Base-by-base conservation (phyloP, 106 monocot genomes). In the Acorus gramineus region DNA sequence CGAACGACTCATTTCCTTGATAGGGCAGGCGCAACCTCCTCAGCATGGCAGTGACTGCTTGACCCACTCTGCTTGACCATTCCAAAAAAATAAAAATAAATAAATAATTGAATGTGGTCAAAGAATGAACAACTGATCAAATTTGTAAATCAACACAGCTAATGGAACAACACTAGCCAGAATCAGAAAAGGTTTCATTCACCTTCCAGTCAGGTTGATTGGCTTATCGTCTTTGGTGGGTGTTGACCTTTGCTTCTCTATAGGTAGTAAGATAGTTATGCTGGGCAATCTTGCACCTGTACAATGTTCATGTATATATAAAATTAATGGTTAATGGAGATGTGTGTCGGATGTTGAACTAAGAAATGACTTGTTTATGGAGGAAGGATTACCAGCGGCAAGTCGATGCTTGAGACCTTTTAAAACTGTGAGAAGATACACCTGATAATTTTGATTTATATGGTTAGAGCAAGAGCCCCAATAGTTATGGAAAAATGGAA, bases 381-480 rank as follows among this genome's bases (percentile, higher is more conserved):
- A 60, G 13, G 28, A 42, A 49, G 42, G 44, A 70, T 79, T 81
- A 95, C 94, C 94, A 71, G 90, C 86, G 73, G 94, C 94, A 52
- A 90, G 79, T 50, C 94, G 86, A 78, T 95, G 79, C 84, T 87
- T 95, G 73, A 95, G 78, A 67, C 77, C 82, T 80, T 90, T 95
- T 69, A 95, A 71, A 44, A 80, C 76, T 68, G 82, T 85, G 57
- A 95, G 78, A 55, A 95, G 51, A 63, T 82, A 87, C 2, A 95
- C 90, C 94, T 95, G 82, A 6, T 28, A 79, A 5, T 67, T 59
- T 46, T 42, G 49, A 50, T 66, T n/a, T 60, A 74, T 28, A 28
- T 28, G 28, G 28, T 28, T 28, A 28, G 28, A 28, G 28, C 28
- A 28, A 28, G 28, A 28, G 28, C 28, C 28, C 28, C 28, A 28